Percentiles rank a stretch among this genome's conserved stretches.
Evolutionary conservation across 208 protist genomes (phyloP).

Genomic region (Acanthamoeba sp.): DNA sequence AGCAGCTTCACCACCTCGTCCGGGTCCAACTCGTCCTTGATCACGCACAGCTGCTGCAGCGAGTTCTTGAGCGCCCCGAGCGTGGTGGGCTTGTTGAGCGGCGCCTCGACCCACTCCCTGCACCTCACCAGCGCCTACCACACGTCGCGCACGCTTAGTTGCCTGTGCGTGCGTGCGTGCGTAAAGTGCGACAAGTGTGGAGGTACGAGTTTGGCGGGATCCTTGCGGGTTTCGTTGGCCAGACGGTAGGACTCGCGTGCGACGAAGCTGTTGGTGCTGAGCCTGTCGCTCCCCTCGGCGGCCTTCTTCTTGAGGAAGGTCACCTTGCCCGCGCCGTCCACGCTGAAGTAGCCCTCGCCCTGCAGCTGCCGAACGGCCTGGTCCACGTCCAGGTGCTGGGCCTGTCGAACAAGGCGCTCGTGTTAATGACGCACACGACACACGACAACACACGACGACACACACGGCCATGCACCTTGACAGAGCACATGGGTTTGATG

Average conservation of each 20-base stretch:
- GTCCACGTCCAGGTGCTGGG: conserved; percentile 49
- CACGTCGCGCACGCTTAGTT: too few species aligned
- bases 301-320: conserved; percentile 58
- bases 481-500: conserved; percentile 63
- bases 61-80: neutral
- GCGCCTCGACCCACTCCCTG: conserved; percentile 37
- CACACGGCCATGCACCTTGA: neutral
- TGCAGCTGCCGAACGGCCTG: conserved; percentile 13
- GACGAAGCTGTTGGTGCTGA: conserved; percentile 11
- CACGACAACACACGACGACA: neutral
- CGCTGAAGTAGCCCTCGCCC: conserved; percentile 1
- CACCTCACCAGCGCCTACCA: conserved; percentile 27
- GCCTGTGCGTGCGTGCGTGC: neutral
- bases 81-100: conserved; percentile 58
- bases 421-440: neutral
- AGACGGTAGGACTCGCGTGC: conserved; percentile 43
- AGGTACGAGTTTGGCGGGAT: conserved; percentile 1
- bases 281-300: neutral
- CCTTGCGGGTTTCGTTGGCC: conserved; percentile 61
- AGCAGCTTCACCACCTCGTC: conserved; percentile 39
- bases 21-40: conserved; percentile 20
- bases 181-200: neutral
- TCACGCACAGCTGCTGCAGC: conserved; percentile 42
- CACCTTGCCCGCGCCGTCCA: conserved; percentile 20
- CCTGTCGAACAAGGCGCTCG: neutral